Evolutionary conservation across 1,139 yeast genomes (phyloP), one percentile per base, ranked within the genome.

Genomic region (Lodderomyces metapsilosis): DNA sequence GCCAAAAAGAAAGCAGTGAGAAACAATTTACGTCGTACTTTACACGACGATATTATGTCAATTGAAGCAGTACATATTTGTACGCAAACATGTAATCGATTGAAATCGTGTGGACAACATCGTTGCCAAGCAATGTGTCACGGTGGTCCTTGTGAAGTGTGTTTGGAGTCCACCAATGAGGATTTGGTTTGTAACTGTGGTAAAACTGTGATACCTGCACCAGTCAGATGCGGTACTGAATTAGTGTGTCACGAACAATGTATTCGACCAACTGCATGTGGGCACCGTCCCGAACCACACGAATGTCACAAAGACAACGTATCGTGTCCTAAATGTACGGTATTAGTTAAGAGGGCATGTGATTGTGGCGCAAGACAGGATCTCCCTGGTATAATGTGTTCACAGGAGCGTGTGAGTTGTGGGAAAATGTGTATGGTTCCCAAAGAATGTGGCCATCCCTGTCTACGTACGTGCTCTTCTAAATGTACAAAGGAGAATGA

Each of bases 151-250:
- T 89, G 97, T 63, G 81, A 82, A 2, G 84, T 91, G 8, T 89
- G 98, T 58, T 61, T 87, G 39, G 96, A 88, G 53, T 85, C 95
- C 4, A 76, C 88, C 10, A 80, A 82, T 40, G 92, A 87, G 23
- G 97, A 89, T 57, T 67, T 88, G 52, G 74, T 82, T 2, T 89
- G 98, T 57, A 76, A 85, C 43, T 89, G 98, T 68, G 96, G 97
- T 1, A 73, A 76, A 45, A 89, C 97, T 0, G 72, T 84, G 3
- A 68, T 88, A 8, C 76, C 76, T 39, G 96, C 96, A 0, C 98
- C 98, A 0, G 89, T 88, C 9, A 71, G 96, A 50, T 89, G 98
- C 65, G 97, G 97, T 10, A 80, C 92, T 0, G 70, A 65, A 37
- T 85, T 92, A 5, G 71, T 69, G 5, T 89, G 98, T 64, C 71